These are phyloP conservation scores for Aquilaria sinensis DNA, from an alignment of 345 rosid species.

Conservation along the genomic window DNA sequence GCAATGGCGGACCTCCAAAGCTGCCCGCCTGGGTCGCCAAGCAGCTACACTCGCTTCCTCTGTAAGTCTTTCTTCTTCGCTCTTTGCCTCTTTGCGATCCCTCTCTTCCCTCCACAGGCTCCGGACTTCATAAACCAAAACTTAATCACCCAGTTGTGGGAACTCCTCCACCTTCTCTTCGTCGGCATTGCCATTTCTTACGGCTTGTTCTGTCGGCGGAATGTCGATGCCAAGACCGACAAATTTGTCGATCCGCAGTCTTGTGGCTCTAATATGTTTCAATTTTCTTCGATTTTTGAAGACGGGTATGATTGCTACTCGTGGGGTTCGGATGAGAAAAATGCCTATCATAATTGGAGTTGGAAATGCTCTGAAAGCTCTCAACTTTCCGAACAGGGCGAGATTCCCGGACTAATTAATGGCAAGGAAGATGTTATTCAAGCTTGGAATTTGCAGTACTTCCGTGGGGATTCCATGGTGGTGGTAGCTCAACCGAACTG, in stretches of 20 bases:
- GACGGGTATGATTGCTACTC: conserved; percentile 35
- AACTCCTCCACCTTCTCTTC: conserved; percentile 55
- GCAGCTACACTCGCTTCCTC: conserved; percentile 26
- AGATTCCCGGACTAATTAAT: conserved; percentile 15
- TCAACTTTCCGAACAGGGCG: conserved; percentile 18
- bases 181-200: conserved; percentile 81
- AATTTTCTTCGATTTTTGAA: conserved; percentile 54
- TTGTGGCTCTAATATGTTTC: conserved; percentile 41
- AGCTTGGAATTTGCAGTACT: conserved; percentile 63
- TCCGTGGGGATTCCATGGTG: conserved; percentile 44
- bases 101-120: conserved; percentile 72
- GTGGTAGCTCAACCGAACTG: conserved; percentile 45
- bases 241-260: conserved; percentile 35
- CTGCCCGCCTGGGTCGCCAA: conserved; percentile 10
- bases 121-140: conserved; percentile 57
- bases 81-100: conserved; percentile 58
- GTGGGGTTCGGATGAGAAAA: conserved; percentile 32
- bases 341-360: conserved; percentile 9
- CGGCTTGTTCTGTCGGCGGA: conserved; percentile 75
- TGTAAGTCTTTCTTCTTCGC: conserved; percentile 46
- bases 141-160: conserved; percentile 62
- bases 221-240: conserved; percentile 27
- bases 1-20: conserved; percentile 46
- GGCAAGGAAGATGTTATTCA: conserved; percentile 28
- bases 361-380: conserved; percentile 11